These are phyloP conservation scores for Syzygium jambos DNA, from an alignment of 345 rosid genomes.

Conservation along the genomic window DNA sequence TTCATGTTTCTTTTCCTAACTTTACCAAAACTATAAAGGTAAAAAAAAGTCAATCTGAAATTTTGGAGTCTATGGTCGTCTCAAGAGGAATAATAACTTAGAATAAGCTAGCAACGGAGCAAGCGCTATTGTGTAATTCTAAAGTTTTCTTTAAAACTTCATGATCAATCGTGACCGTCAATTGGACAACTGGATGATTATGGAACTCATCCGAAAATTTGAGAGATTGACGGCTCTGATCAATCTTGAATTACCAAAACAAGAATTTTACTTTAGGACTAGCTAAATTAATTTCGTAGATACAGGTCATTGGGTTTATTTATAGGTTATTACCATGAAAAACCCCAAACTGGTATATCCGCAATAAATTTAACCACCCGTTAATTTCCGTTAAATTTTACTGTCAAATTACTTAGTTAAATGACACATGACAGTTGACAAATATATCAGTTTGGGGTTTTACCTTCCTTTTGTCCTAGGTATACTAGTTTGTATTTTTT, in stretches of 20 bases:
- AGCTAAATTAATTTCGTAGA: neutral
- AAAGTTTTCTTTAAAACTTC: neutral
- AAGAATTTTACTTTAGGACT: neutral
- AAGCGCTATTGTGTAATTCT: neutral
- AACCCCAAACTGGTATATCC: too few relatives aligned
- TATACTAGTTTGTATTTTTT: too few relatives aligned
- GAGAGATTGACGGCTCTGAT: neutral
- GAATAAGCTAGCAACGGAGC: neutral
- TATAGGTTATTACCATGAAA: too few relatives aligned
- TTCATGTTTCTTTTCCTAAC: neutral
- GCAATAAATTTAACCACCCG: too few relatives aligned
- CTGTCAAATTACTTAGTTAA: too few relatives aligned
- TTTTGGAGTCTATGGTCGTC: neutral
- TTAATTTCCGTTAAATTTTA: too few relatives aligned
- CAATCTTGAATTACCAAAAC: neutral
- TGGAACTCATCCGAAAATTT: neutral
- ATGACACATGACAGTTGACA: too few relatives aligned
- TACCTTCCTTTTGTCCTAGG: too few relatives aligned
- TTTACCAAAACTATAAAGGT: neutral
- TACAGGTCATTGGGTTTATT: neutral
- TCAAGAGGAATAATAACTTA: neutral
- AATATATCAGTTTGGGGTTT: too few relatives aligned
- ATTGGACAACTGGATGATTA: neutral
- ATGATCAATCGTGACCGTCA: neutral
- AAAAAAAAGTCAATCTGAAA: neutral